Conservation (phyloP, 1,284 basidiomycete species). For the Ganoderma boninense region DNA sequence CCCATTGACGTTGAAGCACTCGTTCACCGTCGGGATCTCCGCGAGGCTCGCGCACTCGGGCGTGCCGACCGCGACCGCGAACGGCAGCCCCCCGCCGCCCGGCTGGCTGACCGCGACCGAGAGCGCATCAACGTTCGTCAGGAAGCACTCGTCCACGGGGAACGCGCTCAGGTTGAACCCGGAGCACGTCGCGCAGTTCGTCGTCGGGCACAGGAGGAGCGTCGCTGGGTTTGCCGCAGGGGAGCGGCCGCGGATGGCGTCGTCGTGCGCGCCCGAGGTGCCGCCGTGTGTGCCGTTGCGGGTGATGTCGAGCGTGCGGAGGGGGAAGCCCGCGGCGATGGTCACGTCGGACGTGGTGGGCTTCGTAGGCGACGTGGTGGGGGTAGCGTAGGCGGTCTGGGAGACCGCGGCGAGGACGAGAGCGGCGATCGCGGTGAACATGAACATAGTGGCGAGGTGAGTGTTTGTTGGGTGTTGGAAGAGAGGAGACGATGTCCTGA, state of each 20-base stretch:
- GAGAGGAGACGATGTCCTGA: conserved; percentile 6
- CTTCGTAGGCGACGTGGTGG: conserved; percentile 2
- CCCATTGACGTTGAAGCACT: conserved; percentile 23
- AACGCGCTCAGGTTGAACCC: conserved; percentile 12
- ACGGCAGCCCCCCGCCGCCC: conserved; percentile 14
- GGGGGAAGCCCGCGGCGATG: conserved; percentile 19
- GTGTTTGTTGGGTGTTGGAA: not conserved
- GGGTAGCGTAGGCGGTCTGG: conserved; percentile 12
- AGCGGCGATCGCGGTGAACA: conserved; percentile 16
- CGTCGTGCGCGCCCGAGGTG: not conserved
- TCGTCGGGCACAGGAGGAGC: conserved; percentile 16
- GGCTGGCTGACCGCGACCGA: conserved; percentile 20
- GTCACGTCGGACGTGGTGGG: conserved; percentile 3
- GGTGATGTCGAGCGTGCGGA: conserved; percentile 11
- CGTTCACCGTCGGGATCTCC: conserved; percentile 22
- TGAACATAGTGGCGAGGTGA: conserved; percentile 12
- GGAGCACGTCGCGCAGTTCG: conserved; percentile 13
- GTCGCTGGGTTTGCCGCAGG: not conserved
- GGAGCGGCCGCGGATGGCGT: not conserved
- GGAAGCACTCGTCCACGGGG: conserved; percentile 9
- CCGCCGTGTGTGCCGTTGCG: not conserved
- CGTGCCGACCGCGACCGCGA: conserved; percentile 16
- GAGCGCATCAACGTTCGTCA: not conserved
- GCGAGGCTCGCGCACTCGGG: conserved; percentile 13
- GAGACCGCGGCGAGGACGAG: conserved; percentile 9